These are phyloP conservation scores for Aaosphaeria pasadenensis DNA, from an alignment of 2,329 filamentous ascomycete species.

Conservation along the genomic window DNA sequence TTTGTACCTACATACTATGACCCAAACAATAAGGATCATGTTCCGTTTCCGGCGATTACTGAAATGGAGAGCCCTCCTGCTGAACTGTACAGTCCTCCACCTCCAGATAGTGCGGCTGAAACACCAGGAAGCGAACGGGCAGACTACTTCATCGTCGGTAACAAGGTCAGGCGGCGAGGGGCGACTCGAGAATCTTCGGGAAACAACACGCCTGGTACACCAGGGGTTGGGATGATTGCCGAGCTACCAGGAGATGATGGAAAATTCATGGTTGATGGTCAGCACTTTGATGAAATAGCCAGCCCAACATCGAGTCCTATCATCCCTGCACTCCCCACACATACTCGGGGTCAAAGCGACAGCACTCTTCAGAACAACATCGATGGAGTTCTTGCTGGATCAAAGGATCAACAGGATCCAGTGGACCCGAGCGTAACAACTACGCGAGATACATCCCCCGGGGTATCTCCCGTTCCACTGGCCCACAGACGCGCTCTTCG, in stretches of 20 bases:
- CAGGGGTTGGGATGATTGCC: conserved; percentile 11
- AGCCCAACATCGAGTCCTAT: conserved; percentile 7
- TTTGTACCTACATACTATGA: conserved; percentile 21
- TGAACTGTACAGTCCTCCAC: conserved; percentile 32
- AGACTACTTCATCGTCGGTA: conserved; percentile 24
- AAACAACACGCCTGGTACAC: conserved; percentile 21
- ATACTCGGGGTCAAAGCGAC: conserved; percentile 26
- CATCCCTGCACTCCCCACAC: conserved; percentile 4
- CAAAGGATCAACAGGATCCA: not conserved
- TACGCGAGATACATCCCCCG: not conserved
- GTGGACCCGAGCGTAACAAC: not conserved
- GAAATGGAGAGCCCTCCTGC: conserved; percentile 33
- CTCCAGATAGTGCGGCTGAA: conserved; percentile 3
- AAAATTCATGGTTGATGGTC: conserved; percentile 10
- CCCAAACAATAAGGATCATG: conserved; percentile 16
- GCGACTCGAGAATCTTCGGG: conserved; percentile 24
- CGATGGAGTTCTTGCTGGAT: conserved; percentile 15
- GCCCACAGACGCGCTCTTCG: too few species aligned
- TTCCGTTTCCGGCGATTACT: conserved; percentile 25
- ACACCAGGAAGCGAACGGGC: conserved; percentile 6
- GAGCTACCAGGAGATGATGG: conserved; percentile 32
- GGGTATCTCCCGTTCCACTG: not conserved
- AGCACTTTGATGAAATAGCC: conserved; percentile 11
- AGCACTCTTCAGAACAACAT: conserved; percentile 23
- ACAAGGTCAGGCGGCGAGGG: conserved; percentile 15